phyloP scores from a whole-genome alignment of 345 rosid species.

The Populus pruinosa region DNA sequence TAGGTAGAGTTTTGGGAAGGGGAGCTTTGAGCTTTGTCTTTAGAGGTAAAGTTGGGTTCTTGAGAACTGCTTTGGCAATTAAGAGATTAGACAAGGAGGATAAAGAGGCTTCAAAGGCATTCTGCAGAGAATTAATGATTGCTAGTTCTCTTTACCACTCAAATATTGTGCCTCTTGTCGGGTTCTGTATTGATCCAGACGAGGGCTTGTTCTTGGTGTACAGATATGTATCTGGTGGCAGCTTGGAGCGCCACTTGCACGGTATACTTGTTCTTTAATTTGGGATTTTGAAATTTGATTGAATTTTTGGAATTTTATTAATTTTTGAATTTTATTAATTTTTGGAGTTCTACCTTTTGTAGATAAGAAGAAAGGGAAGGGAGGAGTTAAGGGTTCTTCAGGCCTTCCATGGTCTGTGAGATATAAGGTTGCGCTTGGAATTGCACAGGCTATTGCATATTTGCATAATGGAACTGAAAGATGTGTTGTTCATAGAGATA shows the following conservation, averaged over 20 bases:
- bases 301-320: slow-evolving; percentile 9
- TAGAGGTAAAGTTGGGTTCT: slow-evolving; percentile 75
- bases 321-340: slow-evolving; percentile 20
- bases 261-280: slow-evolving; percentile 38
- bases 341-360: slow-evolving; percentile 18
- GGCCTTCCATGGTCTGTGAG: slow-evolving; percentile 69
- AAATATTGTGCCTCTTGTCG: slow-evolving; percentile 76
- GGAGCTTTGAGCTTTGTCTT: slow-evolving; percentile 93
- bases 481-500: slow-evolving; percentile 93
- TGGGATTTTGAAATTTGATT: slow-evolving; percentile 2
- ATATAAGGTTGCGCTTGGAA: slow-evolving; percentile 75
- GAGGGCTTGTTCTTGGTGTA: slow-evolving; percentile 92
- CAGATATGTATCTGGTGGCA: slow-evolving; percentile 88
- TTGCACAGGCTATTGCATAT: slow-evolving; percentile 74
- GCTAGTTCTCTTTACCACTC: slow-evolving; percentile 77
- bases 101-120: slow-evolving; percentile 83
- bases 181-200: slow-evolving; percentile 83
- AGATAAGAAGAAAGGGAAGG: slow-evolving; percentile 72
- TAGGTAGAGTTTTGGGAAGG: slow-evolving; percentile 93
- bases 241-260: slow-evolving; percentile 76
- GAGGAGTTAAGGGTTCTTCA: slow-evolving; percentile 36
- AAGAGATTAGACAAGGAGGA: slow-evolving; percentile 84
- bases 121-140: slow-evolving; percentile 95
- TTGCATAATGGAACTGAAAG: slow-evolving; percentile 80
- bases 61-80: slow-evolving; percentile 69